Percentiles rank a stretch among this genome's conserved stretches.
phyloP scores from a whole-genome alignment of 495 filamentous ascomycete species.

The Annulohypoxylon nitens region DNA sequence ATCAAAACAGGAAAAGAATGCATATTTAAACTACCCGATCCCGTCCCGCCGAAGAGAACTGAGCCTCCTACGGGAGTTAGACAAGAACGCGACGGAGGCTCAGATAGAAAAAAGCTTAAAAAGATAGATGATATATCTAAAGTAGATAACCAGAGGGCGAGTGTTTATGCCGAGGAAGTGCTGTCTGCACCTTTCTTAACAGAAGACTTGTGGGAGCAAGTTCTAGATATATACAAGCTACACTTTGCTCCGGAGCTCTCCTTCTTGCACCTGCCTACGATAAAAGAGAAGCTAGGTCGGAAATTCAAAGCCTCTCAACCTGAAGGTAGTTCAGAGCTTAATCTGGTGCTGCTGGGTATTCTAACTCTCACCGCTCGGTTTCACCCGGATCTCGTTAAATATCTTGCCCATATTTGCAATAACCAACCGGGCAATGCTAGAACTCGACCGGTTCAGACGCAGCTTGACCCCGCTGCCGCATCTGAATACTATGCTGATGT shows the following conservation, averaged over 20 bases:
- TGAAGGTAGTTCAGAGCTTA: slow-evolving; percentile 63
- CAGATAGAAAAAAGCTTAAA: slow-evolving; percentile 71
- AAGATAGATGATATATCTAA: slow-evolving; percentile 65
- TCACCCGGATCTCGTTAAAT: slow-evolving; percentile 75
- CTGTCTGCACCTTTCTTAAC: slow-evolving; percentile 69
- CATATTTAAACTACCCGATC: slow-evolving; percentile 75
- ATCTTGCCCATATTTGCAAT: slow-evolving; percentile 63
- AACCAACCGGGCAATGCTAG: slow-evolving; percentile 53
- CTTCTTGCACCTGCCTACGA: slow-evolving; percentile 83
- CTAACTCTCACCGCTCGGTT: slow-evolving; percentile 84
- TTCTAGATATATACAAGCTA: slow-evolving; percentile 84
- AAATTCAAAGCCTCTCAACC: slow-evolving; percentile 56
- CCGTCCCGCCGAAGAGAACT: slow-evolving; percentile 68
- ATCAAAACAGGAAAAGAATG: slow-evolving; percentile 81
- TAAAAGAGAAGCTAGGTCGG: slow-evolving; percentile 68
- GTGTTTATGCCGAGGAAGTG: slow-evolving; percentile 60
- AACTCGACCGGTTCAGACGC: slow-evolving; percentile 47
- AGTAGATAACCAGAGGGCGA: slow-evolving; percentile 52
- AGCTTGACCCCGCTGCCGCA: slow-evolving; percentile 71
- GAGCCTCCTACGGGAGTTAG: slow-evolving; percentile 64
- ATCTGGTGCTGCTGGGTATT: slow-evolving; percentile 81
- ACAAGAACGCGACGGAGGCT: slow-evolving; percentile 69
- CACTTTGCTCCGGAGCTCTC: slow-evolving; percentile 87
- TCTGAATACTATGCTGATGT: slow-evolving; percentile 85
- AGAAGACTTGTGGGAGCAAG: slow-evolving; percentile 75